These are phyloP conservation scores for Pythium brachiatum DNA, from an alignment of 352 stramenopile species.

Conservation along the genomic window DNA sequence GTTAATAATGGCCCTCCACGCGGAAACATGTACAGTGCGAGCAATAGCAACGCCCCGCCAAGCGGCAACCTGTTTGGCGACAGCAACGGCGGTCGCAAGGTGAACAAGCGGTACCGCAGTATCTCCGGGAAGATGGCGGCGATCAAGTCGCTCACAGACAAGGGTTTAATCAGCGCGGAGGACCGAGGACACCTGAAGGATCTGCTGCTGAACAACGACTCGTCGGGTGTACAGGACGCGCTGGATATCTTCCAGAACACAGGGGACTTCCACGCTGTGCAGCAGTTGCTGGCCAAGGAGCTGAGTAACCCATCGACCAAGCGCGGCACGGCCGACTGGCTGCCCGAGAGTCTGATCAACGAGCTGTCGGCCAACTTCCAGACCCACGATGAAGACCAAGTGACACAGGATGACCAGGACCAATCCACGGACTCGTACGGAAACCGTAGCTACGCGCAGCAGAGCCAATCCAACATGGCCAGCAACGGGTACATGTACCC, in stretches of 20 bases:
- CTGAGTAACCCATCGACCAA: constrained; percentile 63
- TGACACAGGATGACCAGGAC: constrained; percentile 12
- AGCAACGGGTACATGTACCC: constrained; percentile 22
- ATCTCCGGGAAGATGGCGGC: constrained; percentile 82
- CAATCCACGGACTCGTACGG: constrained; percentile 10
- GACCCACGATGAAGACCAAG: constrained; percentile 17
- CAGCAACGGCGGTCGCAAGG: constrained; percentile 35
- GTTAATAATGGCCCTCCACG: constrained; percentile 8
- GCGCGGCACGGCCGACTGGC: constrained; percentile 66
- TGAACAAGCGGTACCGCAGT: constrained; percentile 70
- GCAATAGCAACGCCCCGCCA: constrained; percentile 16
- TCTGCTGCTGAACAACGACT: constrained; percentile 78
- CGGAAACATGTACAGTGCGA: constrained; percentile 19
- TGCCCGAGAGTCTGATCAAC: constrained; percentile 75
- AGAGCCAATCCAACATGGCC: background rate
- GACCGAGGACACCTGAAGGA: constrained; percentile 74
- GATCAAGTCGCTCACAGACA: constrained; percentile 76
- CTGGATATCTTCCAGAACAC: constrained; percentile 78
- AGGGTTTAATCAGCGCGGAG: constrained; percentile 66
- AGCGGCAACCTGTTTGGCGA: constrained; percentile 20
- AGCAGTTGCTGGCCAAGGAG: constrained; percentile 64
- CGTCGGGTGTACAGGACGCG: constrained; percentile 65
- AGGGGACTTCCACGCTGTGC: constrained; percentile 71
- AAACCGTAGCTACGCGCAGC: background rate
- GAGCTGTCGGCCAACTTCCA: constrained; percentile 64